Evolutionary conservation across 2,329 filamentous ascomycete species (phyloP).

Genomic region (Fusarium mundagurra): DNA sequence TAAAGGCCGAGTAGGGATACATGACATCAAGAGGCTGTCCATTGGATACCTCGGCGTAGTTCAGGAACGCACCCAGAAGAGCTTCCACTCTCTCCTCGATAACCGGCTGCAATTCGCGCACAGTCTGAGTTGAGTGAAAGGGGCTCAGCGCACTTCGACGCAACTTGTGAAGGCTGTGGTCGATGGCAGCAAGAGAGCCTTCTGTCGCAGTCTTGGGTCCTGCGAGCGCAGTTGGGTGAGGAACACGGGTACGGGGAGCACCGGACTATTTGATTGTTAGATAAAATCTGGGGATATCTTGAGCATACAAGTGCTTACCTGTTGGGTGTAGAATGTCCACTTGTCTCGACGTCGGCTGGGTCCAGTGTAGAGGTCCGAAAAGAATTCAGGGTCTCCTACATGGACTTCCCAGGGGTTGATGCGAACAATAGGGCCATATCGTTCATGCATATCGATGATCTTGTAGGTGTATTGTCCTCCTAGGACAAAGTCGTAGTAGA

Average conservation of each 20-base stretch:
- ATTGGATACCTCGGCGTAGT: slow-evolving; percentile 39
- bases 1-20: slow-evolving; percentile 52
- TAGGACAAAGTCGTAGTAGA: slow-evolving; percentile 55
- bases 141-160: slow-evolving; percentile 49
- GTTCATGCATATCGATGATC: slow-evolving; percentile 53
- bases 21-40: slow-evolving; percentile 48
- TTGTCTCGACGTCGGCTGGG: slow-evolving; percentile 46
- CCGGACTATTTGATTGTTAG: slow-evolving; percentile 45
- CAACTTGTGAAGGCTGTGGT: slow-evolving; percentile 48
- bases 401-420: slow-evolving; percentile 55
- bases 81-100: slow-evolving; percentile 50
- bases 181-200: slow-evolving; percentile 48
- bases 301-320: slow-evolving; percentile 37
- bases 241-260: slow-evolving; percentile 45
- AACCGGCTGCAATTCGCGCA: slow-evolving; percentile 51
- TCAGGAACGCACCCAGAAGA: slow-evolving; percentile 45
- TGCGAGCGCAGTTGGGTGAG: slow-evolving; percentile 20
- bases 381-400: slow-evolving; percentile 51
- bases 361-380: slow-evolving; percentile 51
- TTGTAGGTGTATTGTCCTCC: slow-evolving; percentile 55
- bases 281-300: background rate
- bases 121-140: slow-evolving; percentile 51
- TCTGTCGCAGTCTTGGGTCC: slow-evolving; percentile 40
- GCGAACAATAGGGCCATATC: slow-evolving; percentile 54
- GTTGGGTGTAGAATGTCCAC: slow-evolving; percentile 50